Evolutionary conservation across 768 basidiomycete species (phyloP).

Genomic region (Leccinum incarnatum): DNA sequence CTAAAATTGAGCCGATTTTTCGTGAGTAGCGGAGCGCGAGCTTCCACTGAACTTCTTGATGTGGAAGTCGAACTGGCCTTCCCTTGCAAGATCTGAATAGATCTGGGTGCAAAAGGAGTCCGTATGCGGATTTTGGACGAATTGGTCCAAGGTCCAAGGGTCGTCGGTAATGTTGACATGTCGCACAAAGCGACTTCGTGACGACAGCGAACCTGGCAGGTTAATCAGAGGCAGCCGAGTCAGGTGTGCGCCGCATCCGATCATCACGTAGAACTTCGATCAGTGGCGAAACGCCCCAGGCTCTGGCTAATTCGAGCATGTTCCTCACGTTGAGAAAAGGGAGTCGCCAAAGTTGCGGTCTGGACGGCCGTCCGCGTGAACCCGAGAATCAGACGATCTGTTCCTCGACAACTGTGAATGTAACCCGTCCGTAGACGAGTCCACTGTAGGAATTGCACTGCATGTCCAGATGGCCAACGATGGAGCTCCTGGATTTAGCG

Average conservation of each 20-base stretch:
- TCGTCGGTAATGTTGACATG: slow-evolving; percentile 1
- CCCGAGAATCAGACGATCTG: slow-evolving; percentile 14
- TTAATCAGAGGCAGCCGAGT: neutral
- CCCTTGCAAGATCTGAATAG: slow-evolving; percentile 16
- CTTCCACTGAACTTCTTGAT: slow-evolving; percentile 27
- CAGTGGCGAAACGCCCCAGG: neutral
- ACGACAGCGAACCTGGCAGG: neutral
- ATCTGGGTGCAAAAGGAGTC: slow-evolving; percentile 19
- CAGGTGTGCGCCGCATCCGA: neutral
- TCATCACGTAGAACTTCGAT: slow-evolving; percentile 1
- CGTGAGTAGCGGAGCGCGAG: slow-evolving; percentile 25
- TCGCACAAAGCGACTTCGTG: neutral
- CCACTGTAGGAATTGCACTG: neutral
- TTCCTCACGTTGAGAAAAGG: slow-evolving; percentile 4
- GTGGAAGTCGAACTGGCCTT: slow-evolving; percentile 16
- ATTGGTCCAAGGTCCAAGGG: slow-evolving; percentile 4
- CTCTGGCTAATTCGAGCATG: neutral
- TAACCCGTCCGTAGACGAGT: slow-evolving; percentile 2
- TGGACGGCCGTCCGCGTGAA: slow-evolving; percentile 12
- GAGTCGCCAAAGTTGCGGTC: slow-evolving; percentile 12
- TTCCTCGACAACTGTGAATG: slow-evolving; percentile 1
- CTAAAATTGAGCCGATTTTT: slow-evolving; percentile 29
- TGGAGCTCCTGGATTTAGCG: slow-evolving; percentile 1
- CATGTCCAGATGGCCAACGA: neutral
- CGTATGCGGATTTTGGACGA: slow-evolving; percentile 2